Conservation (phyloP, 2,329 filamentous ascomycete species). For the Aureobasidium lini region DNA sequence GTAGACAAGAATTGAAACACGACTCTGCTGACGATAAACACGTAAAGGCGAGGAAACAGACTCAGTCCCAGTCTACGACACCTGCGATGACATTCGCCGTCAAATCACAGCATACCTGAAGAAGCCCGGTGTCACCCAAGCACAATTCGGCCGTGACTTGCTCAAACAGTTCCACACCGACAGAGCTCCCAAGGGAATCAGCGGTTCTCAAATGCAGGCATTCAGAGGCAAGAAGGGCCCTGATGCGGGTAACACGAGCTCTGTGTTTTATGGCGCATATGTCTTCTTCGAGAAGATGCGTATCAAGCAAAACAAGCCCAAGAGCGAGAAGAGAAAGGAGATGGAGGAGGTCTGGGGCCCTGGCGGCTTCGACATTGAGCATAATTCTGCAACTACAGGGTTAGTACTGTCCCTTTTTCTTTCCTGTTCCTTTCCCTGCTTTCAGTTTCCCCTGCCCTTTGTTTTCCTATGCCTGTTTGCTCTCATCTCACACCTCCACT, state of each 20-base stretch:
- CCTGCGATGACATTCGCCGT: slow-evolving; percentile 50
- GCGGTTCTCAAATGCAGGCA: slow-evolving; percentile 37
- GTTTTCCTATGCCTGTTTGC: background rate
- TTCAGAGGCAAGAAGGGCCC: slow-evolving; percentile 47
- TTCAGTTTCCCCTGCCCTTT: background rate
- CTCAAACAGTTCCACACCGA: slow-evolving; percentile 30
- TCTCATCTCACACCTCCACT: background rate
- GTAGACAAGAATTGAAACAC: background rate
- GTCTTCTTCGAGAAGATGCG: slow-evolving; percentile 54
- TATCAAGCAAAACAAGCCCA: slow-evolving; percentile 44
- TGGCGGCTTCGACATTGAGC: background rate
- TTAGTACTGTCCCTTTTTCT: background rate
- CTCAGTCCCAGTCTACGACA: slow-evolving; percentile 46
- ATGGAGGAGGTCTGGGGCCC: slow-evolving; percentile 42
- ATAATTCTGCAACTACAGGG: background rate
- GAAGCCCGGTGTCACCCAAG: slow-evolving; percentile 42
- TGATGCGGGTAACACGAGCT: slow-evolving; percentile 41
- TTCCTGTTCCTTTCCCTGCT: background rate
- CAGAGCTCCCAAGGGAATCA: slow-evolving; percentile 30
- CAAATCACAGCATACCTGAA: slow-evolving; percentile 48
- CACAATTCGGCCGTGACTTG: slow-evolving; percentile 45
- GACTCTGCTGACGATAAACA: background rate
- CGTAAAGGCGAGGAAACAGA: slow-evolving; percentile 37
- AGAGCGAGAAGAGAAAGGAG: slow-evolving; percentile 43
- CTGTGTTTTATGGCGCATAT: slow-evolving; percentile 48